Evolutionary conservation across 108 stramenopile species (phyloP), one percentile per base, ranked within the genome.

Genomic region (Cyclotella atomus): DNA sequence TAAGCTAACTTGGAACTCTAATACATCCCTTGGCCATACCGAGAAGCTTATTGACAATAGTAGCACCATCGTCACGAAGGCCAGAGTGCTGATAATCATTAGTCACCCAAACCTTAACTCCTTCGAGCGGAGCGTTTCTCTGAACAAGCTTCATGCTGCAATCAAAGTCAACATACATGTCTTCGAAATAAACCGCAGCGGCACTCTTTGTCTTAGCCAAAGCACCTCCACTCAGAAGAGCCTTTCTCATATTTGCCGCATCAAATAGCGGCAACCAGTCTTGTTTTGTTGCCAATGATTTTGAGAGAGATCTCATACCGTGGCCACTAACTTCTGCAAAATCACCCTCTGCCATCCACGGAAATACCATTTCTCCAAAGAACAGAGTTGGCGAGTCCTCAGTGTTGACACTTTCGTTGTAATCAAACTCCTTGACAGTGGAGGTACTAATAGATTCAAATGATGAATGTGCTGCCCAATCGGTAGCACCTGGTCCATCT

Each of bases 41-140:
- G 20, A 92, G 62, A 27, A 97, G 75, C 75, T 95, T 97, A 36
- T 65, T 65, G 65, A 97, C 88, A 29, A 97, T 84, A 28, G 43
- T 81, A 23, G 90, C 90, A 2, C 96, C 96, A 74, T 93, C 89
- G 45, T 97, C 94, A 23, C 97, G 83, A 7, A 97, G 47, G 10
- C 96, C 97, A 9, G 88, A 91, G 76, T 98, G 97, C 66, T 98
- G 97, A 82, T 95, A 96, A 44, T 96, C 95, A 70, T 97, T 98
- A 0, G 91, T 97, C 0, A 97, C 81, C 81, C 88, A 97, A 0
- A 92, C 83, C 55, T 95, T 92, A 45, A 87, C 81, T 0, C 81
- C 76, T 59, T 91, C 90, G 30, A 95, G 63, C 0, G 94, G 90
- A 9, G 76, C 82, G 16, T 87, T 87, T 6, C 86, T 85, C 43